Percentiles rank a stretch among this genome's conserved stretches.
These are phyloP conservation scores for Saccharum hybrid DNA, from an alignment of 202 grass and related monocot genomes.

Conservation along the genomic window DNA sequence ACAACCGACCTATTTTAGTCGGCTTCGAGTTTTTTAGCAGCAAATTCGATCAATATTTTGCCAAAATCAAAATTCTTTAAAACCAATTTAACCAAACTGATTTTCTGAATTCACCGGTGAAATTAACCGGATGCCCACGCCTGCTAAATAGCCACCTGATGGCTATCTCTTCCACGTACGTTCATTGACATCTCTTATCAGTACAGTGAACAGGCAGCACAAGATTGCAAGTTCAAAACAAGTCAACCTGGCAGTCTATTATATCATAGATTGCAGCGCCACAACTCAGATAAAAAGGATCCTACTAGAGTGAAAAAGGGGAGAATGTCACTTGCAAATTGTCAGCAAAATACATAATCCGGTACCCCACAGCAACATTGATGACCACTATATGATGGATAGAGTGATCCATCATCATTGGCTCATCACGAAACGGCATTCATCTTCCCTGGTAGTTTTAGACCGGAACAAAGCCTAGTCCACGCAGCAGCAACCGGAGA, in stretches of 20 bases:
- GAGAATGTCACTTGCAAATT: slow-evolving; percentile 10
- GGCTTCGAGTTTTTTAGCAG: background rate
- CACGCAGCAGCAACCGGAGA: slow-evolving; percentile 19
- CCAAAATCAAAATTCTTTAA: background rate
- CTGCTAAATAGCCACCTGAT: background rate
- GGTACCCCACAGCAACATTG: background rate
- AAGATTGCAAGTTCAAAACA: background rate
- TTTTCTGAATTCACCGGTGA: background rate
- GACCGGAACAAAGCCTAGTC: background rate
- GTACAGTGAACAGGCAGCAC: background rate
- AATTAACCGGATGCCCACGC: background rate
- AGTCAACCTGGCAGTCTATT: background rate
- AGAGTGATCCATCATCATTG: slow-evolving; percentile 18
- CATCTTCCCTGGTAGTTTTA: slow-evolving; percentile 29
- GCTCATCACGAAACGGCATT: background rate
- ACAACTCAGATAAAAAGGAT: background rate
- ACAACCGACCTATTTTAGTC: background rate
- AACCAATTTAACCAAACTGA: background rate
- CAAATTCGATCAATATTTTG: background rate
- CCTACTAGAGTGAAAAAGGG: background rate
- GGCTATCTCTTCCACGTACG: background rate
- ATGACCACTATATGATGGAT: background rate
- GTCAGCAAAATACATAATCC: slow-evolving; percentile 18
- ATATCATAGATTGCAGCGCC: background rate
- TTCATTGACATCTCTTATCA: background rate